phyloP scores from a whole-genome alignment of 768 basidiomycete genomes.

The Xerocomellus dryophilus region DNA sequence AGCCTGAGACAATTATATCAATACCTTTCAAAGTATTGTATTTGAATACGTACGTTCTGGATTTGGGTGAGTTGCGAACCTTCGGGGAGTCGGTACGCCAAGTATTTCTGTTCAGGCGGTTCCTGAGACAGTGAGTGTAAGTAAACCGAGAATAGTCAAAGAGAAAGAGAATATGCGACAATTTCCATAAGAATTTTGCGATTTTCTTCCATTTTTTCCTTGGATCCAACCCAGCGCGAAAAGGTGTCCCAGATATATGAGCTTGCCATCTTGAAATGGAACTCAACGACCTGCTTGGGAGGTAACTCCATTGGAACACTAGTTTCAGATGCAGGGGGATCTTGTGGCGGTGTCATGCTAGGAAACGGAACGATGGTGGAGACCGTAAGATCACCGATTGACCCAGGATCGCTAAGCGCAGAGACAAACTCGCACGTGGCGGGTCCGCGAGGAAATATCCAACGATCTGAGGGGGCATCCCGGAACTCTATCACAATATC shows the following conservation, averaged over 20 bases:
- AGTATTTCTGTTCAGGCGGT: slow-evolving; percentile 44
- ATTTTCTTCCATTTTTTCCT: slow-evolving; percentile 51
- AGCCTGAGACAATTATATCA: slow-evolving; percentile 33
- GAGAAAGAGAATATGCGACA: slow-evolving; percentile 32
- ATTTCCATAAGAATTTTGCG: slow-evolving; percentile 42
- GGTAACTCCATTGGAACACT: slow-evolving; percentile 5
- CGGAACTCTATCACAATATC: slow-evolving; percentile 72
- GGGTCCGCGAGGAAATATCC: slow-evolving; percentile 62
- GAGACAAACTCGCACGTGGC: slow-evolving; percentile 46
- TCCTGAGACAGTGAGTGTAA: slow-evolving; percentile 31
- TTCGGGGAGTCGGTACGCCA: slow-evolving; percentile 56
- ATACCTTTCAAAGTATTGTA: neutral
- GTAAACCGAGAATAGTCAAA: neutral
- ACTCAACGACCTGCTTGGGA: slow-evolving; percentile 37
- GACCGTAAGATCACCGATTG: slow-evolving; percentile 37
- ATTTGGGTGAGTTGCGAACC: slow-evolving; percentile 58
- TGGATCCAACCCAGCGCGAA: slow-evolving; percentile 57
- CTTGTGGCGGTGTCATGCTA: slow-evolving; percentile 14
- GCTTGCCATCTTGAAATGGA: slow-evolving; percentile 49
- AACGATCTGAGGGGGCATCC: slow-evolving; percentile 61
- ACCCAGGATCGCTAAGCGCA: slow-evolving; percentile 7
- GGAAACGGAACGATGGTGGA: slow-evolving; percentile 47
- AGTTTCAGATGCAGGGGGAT: slow-evolving; percentile 13
- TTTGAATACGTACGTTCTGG: slow-evolving; percentile 45
- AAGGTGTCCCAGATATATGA: slow-evolving; percentile 56